Conservation (phyloP, 1,284 basidiomycete genomes). For the Boletellus sp. region DNA sequence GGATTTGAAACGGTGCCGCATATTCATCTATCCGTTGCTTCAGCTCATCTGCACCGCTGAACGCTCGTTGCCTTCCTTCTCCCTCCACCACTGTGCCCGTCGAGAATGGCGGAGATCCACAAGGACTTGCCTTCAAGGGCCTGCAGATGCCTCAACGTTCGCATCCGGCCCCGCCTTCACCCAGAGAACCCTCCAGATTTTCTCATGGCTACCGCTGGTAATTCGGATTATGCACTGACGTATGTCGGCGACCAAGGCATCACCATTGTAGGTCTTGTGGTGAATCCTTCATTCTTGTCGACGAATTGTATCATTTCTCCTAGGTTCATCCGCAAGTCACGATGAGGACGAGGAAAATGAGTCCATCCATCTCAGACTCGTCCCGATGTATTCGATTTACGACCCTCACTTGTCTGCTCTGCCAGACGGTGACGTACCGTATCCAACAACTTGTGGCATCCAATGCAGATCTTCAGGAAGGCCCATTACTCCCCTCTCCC, state of each 20-base stretch:
- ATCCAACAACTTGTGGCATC: conserved; percentile 56
- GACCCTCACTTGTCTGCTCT: conserved; percentile 66
- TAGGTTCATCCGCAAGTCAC: conserved; percentile 71
- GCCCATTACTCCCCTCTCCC: conserved; percentile 63
- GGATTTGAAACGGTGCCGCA: conserved; percentile 32
- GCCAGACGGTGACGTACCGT: conserved; percentile 64
- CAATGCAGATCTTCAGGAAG: conserved; percentile 61
- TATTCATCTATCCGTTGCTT: conserved; percentile 34
- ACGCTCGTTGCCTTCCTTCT: conserved; percentile 24
- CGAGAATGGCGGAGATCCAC: conserved; percentile 24
- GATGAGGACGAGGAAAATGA: conserved; percentile 56
- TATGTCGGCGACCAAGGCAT: conserved; percentile 69
- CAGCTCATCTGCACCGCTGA: conserved; percentile 17
- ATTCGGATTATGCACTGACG: conserved; percentile 51
- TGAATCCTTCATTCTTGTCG: neutral
- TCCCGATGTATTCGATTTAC: conserved; percentile 55
- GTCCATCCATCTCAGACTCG: conserved; percentile 42
- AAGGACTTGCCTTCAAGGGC: conserved; percentile 30
- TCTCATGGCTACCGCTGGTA: conserved; percentile 27
- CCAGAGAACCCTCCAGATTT: conserved; percentile 33
- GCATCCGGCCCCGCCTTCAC: conserved; percentile 38
- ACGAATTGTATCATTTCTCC: conserved; percentile 10
- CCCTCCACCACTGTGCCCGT: conserved; percentile 19
- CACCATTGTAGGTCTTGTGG: conserved; percentile 48
- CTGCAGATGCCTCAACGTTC: conserved; percentile 72